Evolutionary conservation across 345 rosid species (phyloP).

Genomic region (Salix brachista): DNA sequence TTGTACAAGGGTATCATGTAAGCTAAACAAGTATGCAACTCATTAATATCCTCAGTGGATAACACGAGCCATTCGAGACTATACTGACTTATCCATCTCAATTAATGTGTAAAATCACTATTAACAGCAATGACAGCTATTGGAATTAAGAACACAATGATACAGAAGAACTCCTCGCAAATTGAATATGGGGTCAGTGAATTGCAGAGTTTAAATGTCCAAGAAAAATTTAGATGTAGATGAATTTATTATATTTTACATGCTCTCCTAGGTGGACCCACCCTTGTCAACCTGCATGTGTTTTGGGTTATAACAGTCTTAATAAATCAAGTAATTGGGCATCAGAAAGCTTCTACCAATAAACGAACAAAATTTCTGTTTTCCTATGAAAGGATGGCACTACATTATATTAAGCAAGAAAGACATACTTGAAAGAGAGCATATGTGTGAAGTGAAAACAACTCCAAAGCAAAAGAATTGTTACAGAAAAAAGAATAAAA

Average conservation of each 20-base stretch:
- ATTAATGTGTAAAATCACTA: not conserved
- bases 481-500: not conserved
- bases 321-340: not conserved
- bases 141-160: not conserved
- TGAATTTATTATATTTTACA: not conserved
- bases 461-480: not conserved
- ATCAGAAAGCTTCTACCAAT: not conserved
- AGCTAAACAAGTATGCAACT: not conserved
- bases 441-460: not conserved
- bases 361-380: not conserved
- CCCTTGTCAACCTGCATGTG: not conserved
- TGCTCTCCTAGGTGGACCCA: not conserved
- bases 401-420: not conserved
- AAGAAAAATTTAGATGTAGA: not conserved
- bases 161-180: not conserved
- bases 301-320: not conserved
- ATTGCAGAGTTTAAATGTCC: not conserved
- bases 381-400: not conserved
- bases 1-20: not conserved
- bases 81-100: not conserved
- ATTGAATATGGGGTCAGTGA: not conserved
- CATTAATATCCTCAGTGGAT: not conserved
- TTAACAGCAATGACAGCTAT: not conserved
- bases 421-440: not conserved
- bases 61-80: not conserved